These are phyloP conservation scores for Golovinomyces cichoracearum DNA, from an alignment of 2,329 filamentous ascomycete species.

Conservation along the genomic window DNA sequence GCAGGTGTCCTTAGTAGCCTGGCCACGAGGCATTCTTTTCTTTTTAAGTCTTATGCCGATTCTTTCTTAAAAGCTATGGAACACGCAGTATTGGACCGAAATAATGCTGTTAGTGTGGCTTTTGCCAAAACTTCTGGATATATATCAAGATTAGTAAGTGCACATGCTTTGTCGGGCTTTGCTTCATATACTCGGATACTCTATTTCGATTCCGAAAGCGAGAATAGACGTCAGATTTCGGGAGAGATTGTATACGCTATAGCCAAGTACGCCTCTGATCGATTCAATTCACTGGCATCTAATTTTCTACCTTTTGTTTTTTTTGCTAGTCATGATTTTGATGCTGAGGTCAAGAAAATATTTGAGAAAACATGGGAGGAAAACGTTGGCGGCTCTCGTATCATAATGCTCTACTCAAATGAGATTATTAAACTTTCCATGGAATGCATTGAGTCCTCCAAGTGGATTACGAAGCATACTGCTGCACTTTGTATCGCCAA, in stretches of 20 bases:
- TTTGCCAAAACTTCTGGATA: slow-evolving; percentile 78
- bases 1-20: slow-evolving; percentile 63
- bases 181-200: slow-evolving; percentile 32
- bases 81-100: slow-evolving; percentile 66
- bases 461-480: slow-evolving; percentile 78
- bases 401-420: slow-evolving; percentile 55
- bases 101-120: slow-evolving; percentile 73
- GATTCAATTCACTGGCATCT: slow-evolving; percentile 52
- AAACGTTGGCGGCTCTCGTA: slow-evolving; percentile 62
- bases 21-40: slow-evolving; percentile 48
- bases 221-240: slow-evolving; percentile 44
- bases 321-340: slow-evolving; percentile 60
- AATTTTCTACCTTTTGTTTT: slow-evolving; percentile 68
- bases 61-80: slow-evolving; percentile 52
- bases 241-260: slow-evolving; percentile 64
- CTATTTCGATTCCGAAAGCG: slow-evolving; percentile 64
- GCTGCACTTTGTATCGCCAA: slow-evolving; percentile 59
- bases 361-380: slow-evolving; percentile 74
- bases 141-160: slow-evolving; percentile 35
- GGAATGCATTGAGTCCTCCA: slow-evolving; percentile 46
- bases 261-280: slow-evolving; percentile 67
- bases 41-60: slow-evolving; percentile 52
- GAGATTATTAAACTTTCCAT: slow-evolving; percentile 52
- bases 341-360: slow-evolving; percentile 53
- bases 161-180: slow-evolving; percentile 25